A percentile compares a stretch with the other conserved stretches of the same genome.
These are phyloP conservation scores for Syzygium malaccense DNA, from an alignment of 441 rosid genomes.

Conservation along the genomic window DNA sequence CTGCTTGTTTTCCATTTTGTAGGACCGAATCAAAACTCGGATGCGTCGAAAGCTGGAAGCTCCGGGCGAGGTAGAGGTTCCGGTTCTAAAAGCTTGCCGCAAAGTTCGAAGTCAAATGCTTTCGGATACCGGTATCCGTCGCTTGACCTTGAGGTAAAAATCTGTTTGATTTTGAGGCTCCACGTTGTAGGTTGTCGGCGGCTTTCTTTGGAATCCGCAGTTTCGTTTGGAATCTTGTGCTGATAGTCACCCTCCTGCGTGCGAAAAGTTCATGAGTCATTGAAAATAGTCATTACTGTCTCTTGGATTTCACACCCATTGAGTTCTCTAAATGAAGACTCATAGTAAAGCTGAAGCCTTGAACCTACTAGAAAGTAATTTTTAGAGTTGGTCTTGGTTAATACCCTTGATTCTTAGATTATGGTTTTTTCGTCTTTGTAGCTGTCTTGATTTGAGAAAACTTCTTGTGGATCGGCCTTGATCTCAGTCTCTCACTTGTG, in stretches of 20 bases:
- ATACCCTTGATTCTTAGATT: neutral
- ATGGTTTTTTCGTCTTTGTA: neutral
- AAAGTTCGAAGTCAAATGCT: slow-evolving; percentile 23
- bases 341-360: neutral
- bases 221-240: neutral
- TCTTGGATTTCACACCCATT: neutral
- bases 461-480: neutral
- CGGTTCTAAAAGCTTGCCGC: slow-evolving; percentile 28
- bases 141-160: slow-evolving; percentile 28
- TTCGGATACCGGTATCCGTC: slow-evolving; percentile 49
- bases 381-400: neutral
- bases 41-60: slow-evolving; percentile 19
- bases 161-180: neutral
- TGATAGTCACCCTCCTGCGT: neutral
- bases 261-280: neutral
- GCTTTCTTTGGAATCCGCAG: neutral
- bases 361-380: neutral
- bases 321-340: neutral
- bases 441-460: neutral
- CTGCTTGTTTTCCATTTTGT: slow-evolving; percentile 8
- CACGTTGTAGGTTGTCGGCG: neutral
- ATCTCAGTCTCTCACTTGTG: neutral
- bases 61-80: slow-evolving; percentile 22
- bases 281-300: neutral
- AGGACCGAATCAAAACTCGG: slow-evolving; percentile 34